These are phyloP conservation scores for Cyclanthera cordifolia DNA, from an alignment of 306 rosid species.

Conservation along the genomic window DNA sequence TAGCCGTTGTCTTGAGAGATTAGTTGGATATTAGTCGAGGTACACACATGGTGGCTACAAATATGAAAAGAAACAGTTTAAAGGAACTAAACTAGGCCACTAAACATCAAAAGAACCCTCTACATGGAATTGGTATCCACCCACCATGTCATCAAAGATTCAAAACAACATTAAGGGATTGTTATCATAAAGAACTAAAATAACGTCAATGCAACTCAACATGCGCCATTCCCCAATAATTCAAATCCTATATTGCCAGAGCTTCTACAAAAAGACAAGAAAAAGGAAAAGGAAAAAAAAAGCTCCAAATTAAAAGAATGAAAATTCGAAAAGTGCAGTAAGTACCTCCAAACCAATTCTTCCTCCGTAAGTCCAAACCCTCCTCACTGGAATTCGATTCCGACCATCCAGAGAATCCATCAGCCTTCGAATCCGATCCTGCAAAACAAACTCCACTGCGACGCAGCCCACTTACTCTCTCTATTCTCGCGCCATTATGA, in stretches of 20 bases:
- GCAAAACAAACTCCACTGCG: conserved; percentile 21
- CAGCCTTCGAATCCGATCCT: conserved; percentile 28
- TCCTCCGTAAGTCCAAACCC: conserved; percentile 25
- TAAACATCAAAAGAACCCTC: not conserved
- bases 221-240: not conserved
- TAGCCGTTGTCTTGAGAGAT: too few species aligned
- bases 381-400: conserved; percentile 28
- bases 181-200: not conserved
- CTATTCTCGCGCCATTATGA: conserved; percentile 17
- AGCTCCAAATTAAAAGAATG: not conserved
- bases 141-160: not conserved
- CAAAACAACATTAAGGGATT: not conserved
- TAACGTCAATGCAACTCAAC: not conserved
- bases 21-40: too few species aligned
- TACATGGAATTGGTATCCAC: not conserved
- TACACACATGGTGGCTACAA: too few species aligned
- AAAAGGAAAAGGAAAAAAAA: not conserved
- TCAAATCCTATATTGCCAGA: not conserved
- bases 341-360: conserved; percentile 50
- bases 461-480: conserved; percentile 17
- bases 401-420: conserved; percentile 81
- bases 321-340: conserved; percentile 20
- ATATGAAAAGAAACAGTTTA: not conserved
- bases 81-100: not conserved
- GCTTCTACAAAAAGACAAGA: not conserved